Evolutionary conservation across 2,329 filamentous ascomycete species (phyloP).

Genomic region (Amesomyces nigricolor): DNA sequence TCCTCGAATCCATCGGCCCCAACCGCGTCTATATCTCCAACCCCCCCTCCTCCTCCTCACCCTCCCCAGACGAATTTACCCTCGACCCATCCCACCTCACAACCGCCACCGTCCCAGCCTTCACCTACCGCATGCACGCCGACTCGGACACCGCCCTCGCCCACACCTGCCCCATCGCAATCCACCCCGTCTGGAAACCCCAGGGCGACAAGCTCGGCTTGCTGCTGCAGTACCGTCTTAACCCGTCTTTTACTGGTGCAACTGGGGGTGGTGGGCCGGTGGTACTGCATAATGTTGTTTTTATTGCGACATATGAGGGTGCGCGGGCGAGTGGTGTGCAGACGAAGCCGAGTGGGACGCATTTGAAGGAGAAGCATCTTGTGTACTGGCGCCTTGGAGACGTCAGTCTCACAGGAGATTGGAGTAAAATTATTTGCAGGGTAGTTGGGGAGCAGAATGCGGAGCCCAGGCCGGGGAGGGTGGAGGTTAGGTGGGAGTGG

Average conservation of each 20-base stretch:
- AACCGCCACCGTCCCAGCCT: slow-evolving; percentile 68
- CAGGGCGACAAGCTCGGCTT: slow-evolving; percentile 81
- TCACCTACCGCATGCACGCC: slow-evolving; percentile 85
- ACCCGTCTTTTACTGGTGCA: slow-evolving; percentile 52
- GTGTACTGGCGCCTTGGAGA: slow-evolving; percentile 80
- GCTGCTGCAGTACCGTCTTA: slow-evolving; percentile 77
- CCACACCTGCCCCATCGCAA: slow-evolving; percentile 63
- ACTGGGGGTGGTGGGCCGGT: slow-evolving; percentile 34
- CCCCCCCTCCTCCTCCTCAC: slow-evolving; percentile 43
- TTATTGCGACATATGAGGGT: slow-evolving; percentile 67
- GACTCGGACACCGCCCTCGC: slow-evolving; percentile 46
- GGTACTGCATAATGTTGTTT: slow-evolving; percentile 63
- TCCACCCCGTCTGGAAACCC: slow-evolving; percentile 75
- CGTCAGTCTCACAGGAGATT: slow-evolving; percentile 59
- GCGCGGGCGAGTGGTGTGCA: slow-evolving; percentile 60
- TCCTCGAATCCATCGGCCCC: slow-evolving; percentile 86
- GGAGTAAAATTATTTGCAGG: slow-evolving; percentile 75
- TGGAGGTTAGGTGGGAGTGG: slow-evolving; percentile 79
- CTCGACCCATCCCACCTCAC: slow-evolving; percentile 67
- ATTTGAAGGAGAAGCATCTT: slow-evolving; percentile 67
- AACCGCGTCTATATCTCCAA: slow-evolving; percentile 87
- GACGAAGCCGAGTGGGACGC: slow-evolving; percentile 74
- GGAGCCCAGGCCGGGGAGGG: slow-evolving; percentile 64
- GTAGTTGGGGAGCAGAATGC: slow-evolving; percentile 67
- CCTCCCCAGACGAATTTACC: slow-evolving; percentile 67